Evolutionary conservation across 2,329 filamentous ascomycete species (phyloP), one percentile per base, ranked within the genome.

Genomic region (Rhytidhysteron rufulum): DNA sequence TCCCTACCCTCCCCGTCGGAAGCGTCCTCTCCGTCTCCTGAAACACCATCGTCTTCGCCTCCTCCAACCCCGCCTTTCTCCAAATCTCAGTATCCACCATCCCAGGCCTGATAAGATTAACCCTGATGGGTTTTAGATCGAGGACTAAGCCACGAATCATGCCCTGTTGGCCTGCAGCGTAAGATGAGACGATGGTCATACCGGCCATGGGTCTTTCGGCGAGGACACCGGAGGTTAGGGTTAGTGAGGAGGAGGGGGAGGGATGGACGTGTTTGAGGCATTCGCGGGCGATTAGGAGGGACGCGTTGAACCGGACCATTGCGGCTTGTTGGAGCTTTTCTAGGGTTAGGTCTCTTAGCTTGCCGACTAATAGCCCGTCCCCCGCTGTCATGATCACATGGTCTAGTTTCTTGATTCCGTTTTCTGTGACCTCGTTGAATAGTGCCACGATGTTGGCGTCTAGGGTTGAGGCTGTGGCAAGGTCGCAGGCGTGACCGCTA

Each of bases 21-120:
- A 61, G 44, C 29, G 44, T 52, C 32, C 40, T 39, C 43, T 37
- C 50, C 34, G 47, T 40, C 6, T 16, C 25, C 44, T 47, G 38
- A 44, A 65, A 50, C 37, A 60, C 37, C 25, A 35, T 33, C 35
- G 45, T 31, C 40, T 51, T 58, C 40, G 54, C 40, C 32, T 55
- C 60, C 40, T 55, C 52, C n/a, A n/a, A n/a, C n/a, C n/a, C n/a
- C 31, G 61, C 45, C 34, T 53, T 53, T 19, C 42, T 42, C 70
- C 70, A 74, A 5, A 73, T 43, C 46, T 66, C 63, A 11, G 71
- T 73, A 29, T 70, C 59, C 21, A 72, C 68, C 0, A 69, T 65
- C 0, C 82, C 83, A 0, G 80, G 79, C 39, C 63, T 67, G 1
- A 86, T 77, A 1, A 74, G 54, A 54, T 86, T 86, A 19, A 85